phyloP scores from a whole-genome alignment of 2,329 filamentous ascomycete species.

The Alternaria hordeiaustralica region DNA sequence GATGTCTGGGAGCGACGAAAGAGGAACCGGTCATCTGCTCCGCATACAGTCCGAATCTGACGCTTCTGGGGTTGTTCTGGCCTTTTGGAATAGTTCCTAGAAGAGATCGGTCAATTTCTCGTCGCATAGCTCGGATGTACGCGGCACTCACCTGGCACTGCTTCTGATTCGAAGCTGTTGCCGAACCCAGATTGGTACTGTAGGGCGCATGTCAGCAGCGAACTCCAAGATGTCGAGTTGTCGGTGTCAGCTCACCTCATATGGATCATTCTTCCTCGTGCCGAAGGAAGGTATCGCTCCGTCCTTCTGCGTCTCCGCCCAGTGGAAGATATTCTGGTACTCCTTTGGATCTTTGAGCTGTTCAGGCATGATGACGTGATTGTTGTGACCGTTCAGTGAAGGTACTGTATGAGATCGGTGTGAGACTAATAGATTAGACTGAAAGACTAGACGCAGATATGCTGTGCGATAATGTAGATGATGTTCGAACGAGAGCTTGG shows the following conservation, averaged over 20 bases:
- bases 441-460: neutral
- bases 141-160: constrained; percentile 47
- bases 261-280: constrained; percentile 61
- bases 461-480: neutral
- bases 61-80: constrained; percentile 51
- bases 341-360: constrained; percentile 44
- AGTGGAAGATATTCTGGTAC: constrained; percentile 52
- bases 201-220: constrained; percentile 11
- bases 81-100: constrained; percentile 54
- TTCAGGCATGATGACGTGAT: constrained; percentile 28
- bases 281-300: constrained; percentile 62
- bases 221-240: neutral
- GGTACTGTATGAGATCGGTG: neutral
- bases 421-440: neutral
- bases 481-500: neutral
- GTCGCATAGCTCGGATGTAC: neutral
- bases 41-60: constrained; percentile 47
- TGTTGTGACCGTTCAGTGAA: neutral
- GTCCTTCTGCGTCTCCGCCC: constrained; percentile 67
- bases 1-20: constrained; percentile 45
- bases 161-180: constrained; percentile 59
- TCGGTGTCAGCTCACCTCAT: constrained; percentile 50
- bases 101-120: constrained; percentile 18
- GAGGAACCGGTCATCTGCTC: constrained; percentile 48
- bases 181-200: constrained; percentile 65